Base-by-base conservation (phyloP, 495 filamentous ascomycete genomes). In the Xylaria palmicola region DNA sequence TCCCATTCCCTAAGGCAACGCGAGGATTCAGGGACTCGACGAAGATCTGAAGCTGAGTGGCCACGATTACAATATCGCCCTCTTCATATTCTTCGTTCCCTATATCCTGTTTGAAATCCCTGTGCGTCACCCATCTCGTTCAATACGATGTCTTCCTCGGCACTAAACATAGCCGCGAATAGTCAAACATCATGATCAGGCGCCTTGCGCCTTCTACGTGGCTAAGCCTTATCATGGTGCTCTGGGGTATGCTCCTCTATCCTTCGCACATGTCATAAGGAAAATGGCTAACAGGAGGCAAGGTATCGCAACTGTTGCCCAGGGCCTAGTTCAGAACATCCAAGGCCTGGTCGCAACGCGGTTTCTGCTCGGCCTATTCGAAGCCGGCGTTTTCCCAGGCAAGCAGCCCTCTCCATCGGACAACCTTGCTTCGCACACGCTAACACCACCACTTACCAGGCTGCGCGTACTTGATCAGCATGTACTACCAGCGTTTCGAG, bases 31-130 rank as follows among this genome's bases (percentile, higher is more conserved):
- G 62, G 84, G 85, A 2, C 62, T 88, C 49, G 63, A 75, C 17
- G 74, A 79, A 8, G 79, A 83, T 56, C 65, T 88, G 39, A 29
- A 79, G 47, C 75, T 88, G 64, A 53, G 39, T 4, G 64, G 66
- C 8, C 66, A 81, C 17, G 76, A 86, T 58, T 90, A 86, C 58
- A 89, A 89, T 67, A 76, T 87, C 48, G 85, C 87, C 7, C 76
- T 88, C 2, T 80, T 83, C 20, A 85, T 91, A 63, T 92, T 91
- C 75, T 93, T 92, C 77, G 80, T 91, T 41, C 90, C 30, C 76
- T 88, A 20, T 87, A 61, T 61, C 49, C 17, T 61, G 5, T 61
- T 88, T 55, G 60, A 62, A 74, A 49, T 61, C 13, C 58, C 58
- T n/a, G 52, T 56, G 30, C 37, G 52, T 56, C 36, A n/a, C 19